Percentiles rank a stretch among this genome's conserved stretches.
phyloP scores from a whole-genome alignment of 2,329 filamentous ascomycete species.

The Pestalotiopsis sp. region DNA sequence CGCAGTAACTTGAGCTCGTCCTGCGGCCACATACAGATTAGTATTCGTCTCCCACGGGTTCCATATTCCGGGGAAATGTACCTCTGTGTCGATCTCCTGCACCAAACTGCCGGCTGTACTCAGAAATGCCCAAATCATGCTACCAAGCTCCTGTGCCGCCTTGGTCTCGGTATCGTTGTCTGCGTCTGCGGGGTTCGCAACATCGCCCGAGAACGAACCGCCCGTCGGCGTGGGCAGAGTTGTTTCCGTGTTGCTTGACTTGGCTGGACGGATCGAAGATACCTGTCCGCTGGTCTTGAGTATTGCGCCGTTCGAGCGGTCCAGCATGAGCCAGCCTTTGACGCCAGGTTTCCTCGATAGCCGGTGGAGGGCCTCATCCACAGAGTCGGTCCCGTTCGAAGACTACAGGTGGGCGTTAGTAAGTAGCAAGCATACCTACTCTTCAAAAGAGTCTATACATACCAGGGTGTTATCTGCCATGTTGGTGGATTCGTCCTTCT shows the following conservation, averaged over 20 bases:
- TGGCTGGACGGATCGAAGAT: constrained; percentile 54
- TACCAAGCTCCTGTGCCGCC: constrained; percentile 71
- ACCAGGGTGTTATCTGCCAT: constrained; percentile 30
- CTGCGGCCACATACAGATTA: constrained; percentile 32
- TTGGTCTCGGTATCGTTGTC: constrained; percentile 53
- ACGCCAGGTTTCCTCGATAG: constrained; percentile 78
- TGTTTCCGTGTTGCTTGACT: constrained; percentile 27
- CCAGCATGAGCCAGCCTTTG: constrained; percentile 74
- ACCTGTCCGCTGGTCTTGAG: constrained; percentile 73
- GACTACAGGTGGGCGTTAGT: constrained; percentile 21
- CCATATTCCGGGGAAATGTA: constrained; percentile 29
- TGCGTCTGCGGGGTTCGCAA: constrained; percentile 38
- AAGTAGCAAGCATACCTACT: background rate
- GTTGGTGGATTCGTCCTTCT: background rate
- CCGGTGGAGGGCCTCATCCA: constrained; percentile 66
- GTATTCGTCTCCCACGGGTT: background rate
- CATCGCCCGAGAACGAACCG: constrained; percentile 47
- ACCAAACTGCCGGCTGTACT: constrained; percentile 68
- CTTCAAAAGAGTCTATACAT: constrained; percentile 8
- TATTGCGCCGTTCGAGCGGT: constrained; percentile 70
- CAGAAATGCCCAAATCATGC: constrained; percentile 75
- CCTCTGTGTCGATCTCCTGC: constrained; percentile 71
- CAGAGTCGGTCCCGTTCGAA: constrained; percentile 55
- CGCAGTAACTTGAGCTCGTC: constrained; percentile 77
- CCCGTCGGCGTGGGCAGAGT: constrained; percentile 26